These are phyloP conservation scores for Ogataea neopini DNA, from an alignment of 805 yeast genomes.

Conservation along the genomic window DNA sequence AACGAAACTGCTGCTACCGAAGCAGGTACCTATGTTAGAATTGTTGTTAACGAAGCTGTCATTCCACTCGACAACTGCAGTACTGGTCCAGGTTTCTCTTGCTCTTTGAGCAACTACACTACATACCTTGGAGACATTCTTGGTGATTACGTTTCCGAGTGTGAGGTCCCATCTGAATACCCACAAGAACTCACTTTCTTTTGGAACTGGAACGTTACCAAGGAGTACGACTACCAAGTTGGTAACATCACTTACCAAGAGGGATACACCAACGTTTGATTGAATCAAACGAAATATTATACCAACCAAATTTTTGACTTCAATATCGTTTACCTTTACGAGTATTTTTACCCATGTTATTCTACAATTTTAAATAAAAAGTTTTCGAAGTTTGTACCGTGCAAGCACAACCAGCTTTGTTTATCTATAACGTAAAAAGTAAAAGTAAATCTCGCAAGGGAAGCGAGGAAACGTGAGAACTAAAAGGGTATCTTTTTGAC, in stretches of 20 bases:
- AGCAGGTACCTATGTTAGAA: constrained; percentile 35
- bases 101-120: constrained; percentile 23
- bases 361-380: too few relatives aligned
- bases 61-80: constrained; percentile 48
- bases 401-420: neutral
- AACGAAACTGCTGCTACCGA: constrained; percentile 10
- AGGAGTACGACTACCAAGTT: constrained; percentile 14
- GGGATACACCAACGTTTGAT: constrained; percentile 1
- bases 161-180: constrained; percentile 10
- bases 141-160: constrained; percentile 8
- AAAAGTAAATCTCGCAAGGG: neutral
- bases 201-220: constrained; percentile 19
- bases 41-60: constrained; percentile 52
- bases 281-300: neutral
- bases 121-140: constrained; percentile 19
- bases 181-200: constrained; percentile 20
- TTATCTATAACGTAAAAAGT: neutral
- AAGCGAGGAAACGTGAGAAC: too few relatives aligned
- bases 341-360: too few relatives aligned
- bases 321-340: neutral
- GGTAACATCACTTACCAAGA: constrained; percentile 11
- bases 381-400: too few relatives aligned
- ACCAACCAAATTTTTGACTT: neutral
- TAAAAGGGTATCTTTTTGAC: neutral
- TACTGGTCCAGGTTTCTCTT: constrained; percentile 51